Evolutionary conservation across 2,329 filamentous ascomycete genomes (phyloP).

Genomic region (Epichloe scottii): DNA sequence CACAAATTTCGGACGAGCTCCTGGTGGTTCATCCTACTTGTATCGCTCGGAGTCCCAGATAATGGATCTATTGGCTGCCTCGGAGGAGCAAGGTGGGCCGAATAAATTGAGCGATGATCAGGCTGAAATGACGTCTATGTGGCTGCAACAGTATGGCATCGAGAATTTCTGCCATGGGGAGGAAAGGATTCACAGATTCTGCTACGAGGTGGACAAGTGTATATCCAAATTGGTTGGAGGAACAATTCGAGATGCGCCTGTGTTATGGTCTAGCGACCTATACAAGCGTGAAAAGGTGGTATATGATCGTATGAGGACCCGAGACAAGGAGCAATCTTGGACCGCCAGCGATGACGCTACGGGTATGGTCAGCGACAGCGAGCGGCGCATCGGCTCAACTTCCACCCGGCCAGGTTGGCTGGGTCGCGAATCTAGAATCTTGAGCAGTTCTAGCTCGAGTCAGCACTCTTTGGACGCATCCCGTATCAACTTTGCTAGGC

Average conservation of each 20-base stretch:
- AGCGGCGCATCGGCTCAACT: slow-evolving; percentile 32
- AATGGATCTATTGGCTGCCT: slow-evolving; percentile 74
- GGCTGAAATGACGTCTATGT: slow-evolving; percentile 69
- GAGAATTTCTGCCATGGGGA: slow-evolving; percentile 93
- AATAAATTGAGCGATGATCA: slow-evolving; percentile 97
- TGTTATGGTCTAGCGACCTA: slow-evolving; percentile 84
- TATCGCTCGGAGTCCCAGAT: slow-evolving; percentile 75
- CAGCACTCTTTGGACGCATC: slow-evolving; percentile 60
- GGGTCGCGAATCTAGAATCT: slow-evolving; percentile 34
- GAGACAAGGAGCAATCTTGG: slow-evolving; percentile 36
- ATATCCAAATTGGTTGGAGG: slow-evolving; percentile 78
- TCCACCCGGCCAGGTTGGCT: slow-evolving; percentile 38
- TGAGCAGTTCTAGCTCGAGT: slow-evolving; percentile 48
- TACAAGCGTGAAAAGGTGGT: slow-evolving; percentile 64
- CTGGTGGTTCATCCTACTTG: slow-evolving; percentile 48
- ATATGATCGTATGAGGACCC: slow-evolving; percentile 34
- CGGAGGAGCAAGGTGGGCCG: slow-evolving; percentile 72
- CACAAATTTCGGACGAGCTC: slow-evolving; percentile 33
- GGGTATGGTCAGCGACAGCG: slow-evolving; percentile 43
- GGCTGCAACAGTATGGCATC: slow-evolving; percentile 69
- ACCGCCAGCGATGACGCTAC: slow-evolving; percentile 33
- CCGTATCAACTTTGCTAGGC: slow-evolving; percentile 46
- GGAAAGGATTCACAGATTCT: slow-evolving; percentile 88
- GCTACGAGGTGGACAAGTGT: slow-evolving; percentile 77
- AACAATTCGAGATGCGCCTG: slow-evolving; percentile 70